Conservation (phyloP, 176 grass and related monocot species). For the Cenchrus purpureus region DNA sequence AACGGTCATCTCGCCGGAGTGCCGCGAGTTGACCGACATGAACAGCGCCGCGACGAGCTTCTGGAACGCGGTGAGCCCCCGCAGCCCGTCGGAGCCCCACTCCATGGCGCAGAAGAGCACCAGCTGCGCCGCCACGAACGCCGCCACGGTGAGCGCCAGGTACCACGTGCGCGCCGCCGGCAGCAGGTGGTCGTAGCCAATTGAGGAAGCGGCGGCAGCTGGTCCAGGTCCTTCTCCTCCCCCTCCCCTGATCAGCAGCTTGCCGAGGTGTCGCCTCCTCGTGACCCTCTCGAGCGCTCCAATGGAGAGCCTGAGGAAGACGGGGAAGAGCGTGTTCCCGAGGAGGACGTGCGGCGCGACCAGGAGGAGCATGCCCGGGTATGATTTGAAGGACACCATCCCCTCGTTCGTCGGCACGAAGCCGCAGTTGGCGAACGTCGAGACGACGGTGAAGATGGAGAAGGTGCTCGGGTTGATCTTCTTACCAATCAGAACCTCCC, state of each 20-base stretch:
- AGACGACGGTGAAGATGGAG: constrained; percentile 68
- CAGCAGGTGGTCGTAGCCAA: constrained; percentile 61
- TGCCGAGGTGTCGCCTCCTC: constrained; percentile 34
- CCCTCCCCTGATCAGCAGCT: constrained; percentile 14
- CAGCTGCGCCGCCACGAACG: constrained; percentile 50
- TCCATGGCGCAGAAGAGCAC: constrained; percentile 65
- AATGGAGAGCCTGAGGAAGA: constrained; percentile 50
- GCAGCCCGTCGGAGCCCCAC: constrained; percentile 66
- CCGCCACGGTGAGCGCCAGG: constrained; percentile 51
- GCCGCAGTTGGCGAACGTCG: constrained; percentile 75
- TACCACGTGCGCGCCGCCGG: constrained; percentile 27
- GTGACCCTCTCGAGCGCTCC: constrained; percentile 46
- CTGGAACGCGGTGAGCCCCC: constrained; percentile 46
- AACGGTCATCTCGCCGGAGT: constrained; percentile 68
- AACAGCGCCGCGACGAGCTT: constrained; percentile 68
- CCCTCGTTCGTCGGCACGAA: constrained; percentile 79
- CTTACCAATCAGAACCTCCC: constrained; percentile 53
- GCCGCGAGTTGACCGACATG: constrained; percentile 75
- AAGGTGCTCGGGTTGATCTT: constrained; percentile 56
- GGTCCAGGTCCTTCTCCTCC: background rate
- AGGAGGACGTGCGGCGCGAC: constrained; percentile 55
- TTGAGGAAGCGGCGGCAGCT: background rate
- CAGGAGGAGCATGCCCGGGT: constrained; percentile 70
- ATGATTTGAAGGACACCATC: constrained; percentile 66
- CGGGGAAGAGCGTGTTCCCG: constrained; percentile 77